Conservation (phyloP, 371 early-diverging fungal species). For the Rhizopus stolonifer region DNA sequence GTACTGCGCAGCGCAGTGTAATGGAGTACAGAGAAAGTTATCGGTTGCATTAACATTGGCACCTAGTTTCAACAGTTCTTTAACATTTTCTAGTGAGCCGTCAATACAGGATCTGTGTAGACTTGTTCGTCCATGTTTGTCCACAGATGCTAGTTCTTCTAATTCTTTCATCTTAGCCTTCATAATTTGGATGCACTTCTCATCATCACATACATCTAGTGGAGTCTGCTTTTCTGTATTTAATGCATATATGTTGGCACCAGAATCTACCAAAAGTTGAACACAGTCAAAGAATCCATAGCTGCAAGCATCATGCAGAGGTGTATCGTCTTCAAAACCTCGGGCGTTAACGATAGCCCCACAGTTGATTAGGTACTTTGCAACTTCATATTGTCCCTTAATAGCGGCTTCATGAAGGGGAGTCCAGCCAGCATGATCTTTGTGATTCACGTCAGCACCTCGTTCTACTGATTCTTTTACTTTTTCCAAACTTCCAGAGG, state of each 20-base stretch:
- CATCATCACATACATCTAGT: constrained; percentile 47
- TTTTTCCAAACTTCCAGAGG: constrained; percentile 43
- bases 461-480: constrained; percentile 41
- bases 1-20: constrained; percentile 78
- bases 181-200: constrained; percentile 28
- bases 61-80: constrained; percentile 54
- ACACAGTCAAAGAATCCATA: constrained; percentile 65
- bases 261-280: constrained; percentile 49
- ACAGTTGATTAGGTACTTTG: constrained; percentile 50
- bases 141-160: constrained; percentile 32
- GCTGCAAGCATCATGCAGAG: constrained; percentile 79
- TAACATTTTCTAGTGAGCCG: constrained; percentile 25
- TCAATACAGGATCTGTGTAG: constrained; percentile 38
- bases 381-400: constrained; percentile 58
- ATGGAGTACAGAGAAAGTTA: constrained; percentile 67
- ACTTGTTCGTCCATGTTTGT: constrained; percentile 29
- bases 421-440: constrained; percentile 64
- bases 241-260: constrained; percentile 54
- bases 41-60: constrained; percentile 75
- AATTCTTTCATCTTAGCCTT: constrained; percentile 32
- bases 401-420: constrained; percentile 66
- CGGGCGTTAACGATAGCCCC: constrained; percentile 55
- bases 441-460: constrained; percentile 52
- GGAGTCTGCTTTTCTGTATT: constrained; percentile 56
- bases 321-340: constrained; percentile 66